Base-by-base conservation (phyloP, 108 stramenopile genomes). In the Cyclotella atomus region DNA sequence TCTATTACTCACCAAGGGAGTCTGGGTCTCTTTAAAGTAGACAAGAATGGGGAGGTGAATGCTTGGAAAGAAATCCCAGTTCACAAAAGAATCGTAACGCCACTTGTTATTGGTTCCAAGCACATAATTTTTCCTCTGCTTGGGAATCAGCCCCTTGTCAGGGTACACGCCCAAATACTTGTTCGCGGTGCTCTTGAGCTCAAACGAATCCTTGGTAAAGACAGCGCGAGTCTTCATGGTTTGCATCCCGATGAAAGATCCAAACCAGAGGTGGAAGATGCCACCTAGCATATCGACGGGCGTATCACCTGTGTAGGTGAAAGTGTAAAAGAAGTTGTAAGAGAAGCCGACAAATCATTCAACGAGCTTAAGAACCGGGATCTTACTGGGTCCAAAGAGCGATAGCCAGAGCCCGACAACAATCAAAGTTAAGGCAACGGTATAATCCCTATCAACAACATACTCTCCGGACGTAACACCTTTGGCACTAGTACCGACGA, bases 61-160 rank as follows among this genome's bases (percentile, higher is more conserved):
- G 34, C 68, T 68, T 12, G 83, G 83, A 45, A 84, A 75, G 70
- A 84, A 84, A 27, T 81, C 75, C 68, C 69, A 84, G 38, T 84
- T 84, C 23, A 75, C 73, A 53, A 84, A 76, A 6, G 70, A 54
- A 55, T 52, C 65, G 64, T 76, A 76, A 2, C 70, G 23, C 77
- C 77, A 79, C 29, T 71, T 70, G 21, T 79, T 79, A 14, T 71
- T 57, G 1, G 77, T 79, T 29, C 77, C 77, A 25, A 79, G 77
- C 1, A 79, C 77, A 53, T 79, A 79, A 67, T 79, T 79, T 30
- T 71, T 65, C 47, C 53, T 71, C 21, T 79, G 43, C 53, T 79
- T 79, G 27, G 77, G 49, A 33, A 60, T 53, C 36, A 79, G 61
- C 38, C 64, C 70, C 47, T 79, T 79, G 56, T 79, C 77, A 20